Evolutionary conservation across 2,329 filamentous ascomycete genomes (phyloP).

Genomic region (Chrysoporthe puriensis): DNA sequence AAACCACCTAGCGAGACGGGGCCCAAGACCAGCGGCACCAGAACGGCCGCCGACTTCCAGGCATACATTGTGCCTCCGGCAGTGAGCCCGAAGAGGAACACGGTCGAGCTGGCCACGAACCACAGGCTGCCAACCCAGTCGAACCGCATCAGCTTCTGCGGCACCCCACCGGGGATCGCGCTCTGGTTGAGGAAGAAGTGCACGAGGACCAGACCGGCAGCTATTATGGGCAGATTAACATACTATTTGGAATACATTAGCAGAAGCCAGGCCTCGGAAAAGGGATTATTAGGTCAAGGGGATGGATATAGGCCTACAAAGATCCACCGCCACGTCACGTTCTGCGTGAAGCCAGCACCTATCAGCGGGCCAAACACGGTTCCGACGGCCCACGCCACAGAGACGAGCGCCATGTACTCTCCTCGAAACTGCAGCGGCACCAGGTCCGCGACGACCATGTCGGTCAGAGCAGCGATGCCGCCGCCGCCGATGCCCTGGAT

Average conservation of each 20-base stretch:
- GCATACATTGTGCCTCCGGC: constrained; percentile 69
- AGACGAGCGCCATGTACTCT: constrained; percentile 43
- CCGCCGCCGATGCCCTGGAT: constrained; percentile 57
- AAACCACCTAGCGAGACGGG: constrained; percentile 54
- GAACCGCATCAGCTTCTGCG: constrained; percentile 55
- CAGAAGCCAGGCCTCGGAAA: constrained; percentile 45
- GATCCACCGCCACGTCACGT: constrained; percentile 60
- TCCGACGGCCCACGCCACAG: constrained; percentile 58
- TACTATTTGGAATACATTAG: constrained; percentile 42
- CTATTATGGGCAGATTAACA: constrained; percentile 63
- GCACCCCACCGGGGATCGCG: constrained; percentile 49
- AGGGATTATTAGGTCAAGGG: background rate
- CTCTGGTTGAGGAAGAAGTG: constrained; percentile 57
- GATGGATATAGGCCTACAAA: constrained; percentile 7
- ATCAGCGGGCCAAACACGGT: constrained; percentile 55
- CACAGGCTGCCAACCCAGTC: constrained; percentile 67
- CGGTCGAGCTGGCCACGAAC: constrained; percentile 62
- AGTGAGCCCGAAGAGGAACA: constrained; percentile 64
- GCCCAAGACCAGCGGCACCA: constrained; percentile 65
- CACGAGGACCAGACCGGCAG: constrained; percentile 50
- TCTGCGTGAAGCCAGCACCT: constrained; percentile 57
- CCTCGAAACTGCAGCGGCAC: constrained; percentile 48
- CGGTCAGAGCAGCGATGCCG: constrained; percentile 51
- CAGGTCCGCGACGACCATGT: constrained; percentile 51
- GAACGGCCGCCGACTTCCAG: constrained; percentile 64